These are phyloP conservation scores for Pichia sporocuriosa DNA, from an alignment of 805 yeast genomes.

Conservation along the genomic window DNA sequence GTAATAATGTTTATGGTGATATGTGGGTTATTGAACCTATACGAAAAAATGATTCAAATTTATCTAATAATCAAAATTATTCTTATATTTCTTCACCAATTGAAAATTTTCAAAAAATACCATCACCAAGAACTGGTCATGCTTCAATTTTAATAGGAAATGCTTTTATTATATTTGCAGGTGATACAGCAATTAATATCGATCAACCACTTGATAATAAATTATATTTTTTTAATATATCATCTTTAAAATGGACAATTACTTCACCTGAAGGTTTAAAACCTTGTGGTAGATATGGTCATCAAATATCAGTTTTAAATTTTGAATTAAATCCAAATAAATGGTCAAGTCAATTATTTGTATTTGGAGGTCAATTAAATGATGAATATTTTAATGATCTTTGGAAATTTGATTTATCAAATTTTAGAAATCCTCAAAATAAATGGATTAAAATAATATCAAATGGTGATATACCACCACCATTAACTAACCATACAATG, in stretches of 20 bases:
- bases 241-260: slow-evolving; percentile 70
- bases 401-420: slow-evolving; percentile 78
- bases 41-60: slow-evolving; percentile 24
- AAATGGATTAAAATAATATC: slow-evolving; percentile 75
- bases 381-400: slow-evolving; percentile 79
- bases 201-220: slow-evolving; percentile 81
- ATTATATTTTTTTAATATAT: slow-evolving; percentile 77
- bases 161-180: slow-evolving; percentile 93
- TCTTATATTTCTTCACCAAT: slow-evolving; percentile 43
- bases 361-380: slow-evolving; percentile 91
- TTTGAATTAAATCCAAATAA: slow-evolving; percentile 37
- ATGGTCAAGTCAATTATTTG: slow-evolving; percentile 50
- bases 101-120: slow-evolving; percentile 70
- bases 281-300: slow-evolving; percentile 94
- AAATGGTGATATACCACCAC: slow-evolving; percentile 49
- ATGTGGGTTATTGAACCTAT: slow-evolving; percentile 78
- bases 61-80: slow-evolving; percentile 28
- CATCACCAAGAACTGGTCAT: slow-evolving; percentile 96
- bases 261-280: slow-evolving; percentile 68
- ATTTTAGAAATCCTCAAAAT: slow-evolving; percentile 76
- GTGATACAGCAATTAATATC: slow-evolving; percentile 79
- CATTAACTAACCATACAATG: slow-evolving; percentile 88
- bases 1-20: slow-evolving; percentile 89
- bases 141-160: slow-evolving; percentile 88
- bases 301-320: slow-evolving; percentile 73